Conservation (phyloP, 768 basidiomycete species). For the Sistotremastrum niveocremeum region DNA sequence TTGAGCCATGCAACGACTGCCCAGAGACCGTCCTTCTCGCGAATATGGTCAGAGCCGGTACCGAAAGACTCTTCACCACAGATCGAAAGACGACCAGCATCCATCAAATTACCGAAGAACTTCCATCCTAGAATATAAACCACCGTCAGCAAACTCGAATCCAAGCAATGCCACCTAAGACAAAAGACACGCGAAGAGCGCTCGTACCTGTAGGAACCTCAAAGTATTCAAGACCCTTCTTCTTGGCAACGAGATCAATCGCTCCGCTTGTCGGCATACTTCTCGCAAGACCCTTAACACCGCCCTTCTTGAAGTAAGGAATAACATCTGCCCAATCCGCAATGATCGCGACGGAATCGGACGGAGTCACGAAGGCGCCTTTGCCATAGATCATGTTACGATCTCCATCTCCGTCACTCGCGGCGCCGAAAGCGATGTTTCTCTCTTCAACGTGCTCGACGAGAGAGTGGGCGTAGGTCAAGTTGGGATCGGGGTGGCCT, state of each 20-base stretch:
- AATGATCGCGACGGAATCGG: slow-evolving; percentile 96
- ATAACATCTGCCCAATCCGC: slow-evolving; percentile 88
- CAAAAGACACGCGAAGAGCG: not conserved
- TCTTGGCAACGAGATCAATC: slow-evolving; percentile 90
- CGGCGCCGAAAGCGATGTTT: slow-evolving; percentile 85
- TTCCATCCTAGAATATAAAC: slow-evolving; percentile 66
- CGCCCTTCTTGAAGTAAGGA: slow-evolving; percentile 83
- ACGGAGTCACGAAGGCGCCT: slow-evolving; percentile 95
- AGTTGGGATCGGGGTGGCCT: slow-evolving; percentile 95
- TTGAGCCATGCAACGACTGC: slow-evolving; percentile 96
- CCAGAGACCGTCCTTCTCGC: slow-evolving; percentile 99
- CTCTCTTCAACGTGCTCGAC: slow-evolving; percentile 85
- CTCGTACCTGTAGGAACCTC: slow-evolving; percentile 87
- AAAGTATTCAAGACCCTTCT: slow-evolving; percentile 83
- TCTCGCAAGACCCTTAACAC: slow-evolving; percentile 90
- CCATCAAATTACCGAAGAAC: slow-evolving; percentile 99
- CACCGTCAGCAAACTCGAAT: not conserved
- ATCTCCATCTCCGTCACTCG: slow-evolving; percentile 95
- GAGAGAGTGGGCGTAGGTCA: slow-evolving; percentile 91
- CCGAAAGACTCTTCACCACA: slow-evolving; percentile 99
- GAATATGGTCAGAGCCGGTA: slow-evolving; percentile 98
- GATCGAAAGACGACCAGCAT: slow-evolving; percentile 92
- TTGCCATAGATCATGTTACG: slow-evolving; percentile 99
- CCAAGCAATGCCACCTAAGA: not conserved
- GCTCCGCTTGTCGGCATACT: slow-evolving; percentile 98